Evolutionary conservation across 1,284 basidiomycete species (phyloP).

Genomic region (Somion occarium): DNA sequence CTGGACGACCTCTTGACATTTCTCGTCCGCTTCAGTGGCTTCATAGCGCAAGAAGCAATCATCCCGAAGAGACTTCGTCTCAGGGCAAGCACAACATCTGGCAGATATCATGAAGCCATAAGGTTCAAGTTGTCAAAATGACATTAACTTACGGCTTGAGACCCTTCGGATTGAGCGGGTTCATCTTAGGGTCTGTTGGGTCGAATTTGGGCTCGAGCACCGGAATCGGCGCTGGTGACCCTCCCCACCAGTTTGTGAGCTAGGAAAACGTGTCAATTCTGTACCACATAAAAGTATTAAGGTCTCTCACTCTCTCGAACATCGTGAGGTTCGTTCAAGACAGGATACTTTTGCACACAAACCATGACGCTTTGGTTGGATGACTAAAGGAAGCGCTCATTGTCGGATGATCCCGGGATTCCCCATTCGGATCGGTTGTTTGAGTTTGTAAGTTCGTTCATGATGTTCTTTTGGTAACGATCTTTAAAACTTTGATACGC

Average conservation of each 20-base stretch:
- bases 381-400: not conserved
- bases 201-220: conserved; percentile 41
- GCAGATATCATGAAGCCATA: not conserved
- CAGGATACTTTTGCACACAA: too few relatives aligned
- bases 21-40: conserved; percentile 25
- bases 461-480: too few relatives aligned
- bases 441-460: too few relatives aligned
- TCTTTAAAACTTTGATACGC: too few relatives aligned
- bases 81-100: conserved; percentile 93
- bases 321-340: too few relatives aligned
- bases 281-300: too few relatives aligned
- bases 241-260: conserved; percentile 40
- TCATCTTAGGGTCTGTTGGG: conserved; percentile 66
- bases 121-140: not conserved
- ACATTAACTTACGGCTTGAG: conserved; percentile 77
- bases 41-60: conserved; percentile 87
- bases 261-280: too few relatives aligned
- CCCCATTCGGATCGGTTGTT: conserved; percentile 2
- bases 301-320: conserved; percentile 13
- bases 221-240: conserved; percentile 27
- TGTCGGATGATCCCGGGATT: conserved; percentile 8
- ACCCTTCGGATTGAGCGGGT: conserved; percentile 85
- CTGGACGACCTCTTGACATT: conserved; percentile 16
- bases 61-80: conserved; percentile 88
- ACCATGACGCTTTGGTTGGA: not conserved